phyloP scores from a whole-genome alignment of 2,329 filamentous ascomycete species.

The Fonsecaea erecta region DNA sequence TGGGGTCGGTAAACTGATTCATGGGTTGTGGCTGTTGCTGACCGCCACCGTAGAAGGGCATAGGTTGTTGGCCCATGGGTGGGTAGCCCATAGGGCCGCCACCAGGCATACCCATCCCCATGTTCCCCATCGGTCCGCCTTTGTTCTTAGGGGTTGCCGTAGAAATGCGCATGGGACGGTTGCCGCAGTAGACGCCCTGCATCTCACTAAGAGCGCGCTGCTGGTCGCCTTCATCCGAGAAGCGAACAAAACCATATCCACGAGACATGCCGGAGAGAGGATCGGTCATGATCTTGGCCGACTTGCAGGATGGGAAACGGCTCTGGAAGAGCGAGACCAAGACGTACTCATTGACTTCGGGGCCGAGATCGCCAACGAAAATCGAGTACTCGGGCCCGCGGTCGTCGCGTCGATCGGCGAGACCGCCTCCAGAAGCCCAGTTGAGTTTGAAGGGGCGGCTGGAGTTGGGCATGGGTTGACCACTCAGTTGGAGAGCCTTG shows the following conservation, averaged over 20 bases:
- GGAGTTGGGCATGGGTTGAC: conserved; percentile 87
- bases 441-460: conserved; percentile 97
- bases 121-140: conserved; percentile 55
- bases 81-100: conserved; percentile 67
- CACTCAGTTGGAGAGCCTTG: conserved; percentile 90
- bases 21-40: conserved; percentile 89
- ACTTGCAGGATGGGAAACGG: conserved; percentile 96
- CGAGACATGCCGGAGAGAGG: conserved; percentile 97
- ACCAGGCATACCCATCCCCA: conserved; percentile 59
- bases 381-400: conserved; percentile 96
- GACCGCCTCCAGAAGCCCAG: conserved; percentile 95
- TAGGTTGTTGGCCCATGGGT: conserved; percentile 69
- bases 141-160: conserved; percentile 96
- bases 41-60: conserved; percentile 69
- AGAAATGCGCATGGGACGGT: conserved; percentile 97
- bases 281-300: conserved; percentile 99
- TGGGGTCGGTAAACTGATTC: conserved; percentile 99
- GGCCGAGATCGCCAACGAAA: conserved; percentile 96
- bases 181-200: conserved; percentile 99
- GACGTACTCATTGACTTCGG: conserved; percentile 98
- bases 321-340: conserved; percentile 96
- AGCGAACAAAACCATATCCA: conserved; percentile 96
- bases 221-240: conserved; percentile 93
- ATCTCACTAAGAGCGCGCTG: conserved; percentile 95
- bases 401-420: conserved; percentile 93